Evolutionary conservation across 371 early-diverging fungal species (phyloP), one percentile per base, ranked within the genome.

Genomic region (Saksenaea vasiformis): DNA sequence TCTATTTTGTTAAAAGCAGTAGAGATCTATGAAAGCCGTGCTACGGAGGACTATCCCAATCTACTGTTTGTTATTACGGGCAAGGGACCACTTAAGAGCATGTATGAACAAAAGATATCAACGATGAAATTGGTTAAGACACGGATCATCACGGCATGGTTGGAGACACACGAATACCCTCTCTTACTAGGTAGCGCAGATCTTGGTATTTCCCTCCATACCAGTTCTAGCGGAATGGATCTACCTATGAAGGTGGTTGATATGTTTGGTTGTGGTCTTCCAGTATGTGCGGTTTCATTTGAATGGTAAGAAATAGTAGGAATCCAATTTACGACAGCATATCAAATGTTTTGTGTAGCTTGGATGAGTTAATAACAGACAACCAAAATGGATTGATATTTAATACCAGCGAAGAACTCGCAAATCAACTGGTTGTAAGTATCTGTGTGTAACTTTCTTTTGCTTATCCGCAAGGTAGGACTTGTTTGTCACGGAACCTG

Each of bases 241-340:
- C 72, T 98, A 56, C 98, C 98, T 3, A 98, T 98, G 98, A 98
- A 98, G 76, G 88, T 98, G 0, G 94, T 97, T 1, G 98, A 98
- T 74, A 95, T 98, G 97, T 94, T 97, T 87, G 98, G 97, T 2
- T 93, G 93, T 73, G 95, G 94, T 0, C 68, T 95, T 10, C 97
- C 98, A 2, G 96, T 94, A 15, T 91, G 91, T 69, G 95, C 98
- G 0, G 74, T 88, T 55, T 65, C 72, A 3, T 98, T 92, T 66
- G 71, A 78, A 15, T 90, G 89, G 91, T 87, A 79, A 14, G 31
- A 22, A 28, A 61, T 22, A 54, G 10, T n/a, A 26, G 19, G 15
- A 3, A 15, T 53, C 37, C 26, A 34, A 14, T n/a, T 44, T 7
- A n/a, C 7, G 10, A 13, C 2, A 56, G 2, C 8, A 26, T 2